Conservation (phyloP, 164 flowering plant species). For the Macadamia integrifolia region DNA sequence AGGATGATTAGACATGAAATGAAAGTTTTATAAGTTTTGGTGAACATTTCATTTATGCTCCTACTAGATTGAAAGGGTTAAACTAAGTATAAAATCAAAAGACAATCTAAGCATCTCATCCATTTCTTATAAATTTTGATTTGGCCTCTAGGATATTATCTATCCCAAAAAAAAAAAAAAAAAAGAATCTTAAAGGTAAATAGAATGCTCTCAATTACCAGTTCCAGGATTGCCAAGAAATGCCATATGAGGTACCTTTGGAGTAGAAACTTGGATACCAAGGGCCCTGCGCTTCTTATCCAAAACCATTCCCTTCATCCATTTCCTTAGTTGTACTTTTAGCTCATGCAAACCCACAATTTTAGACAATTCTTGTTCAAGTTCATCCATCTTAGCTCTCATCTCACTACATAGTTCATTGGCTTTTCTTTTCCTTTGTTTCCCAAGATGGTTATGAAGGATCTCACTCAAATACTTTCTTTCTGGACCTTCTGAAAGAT, state of each 20-base stretch:
- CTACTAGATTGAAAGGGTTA: too few species aligned
- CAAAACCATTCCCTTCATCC: constrained; percentile 99
- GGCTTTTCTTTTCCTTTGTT: constrained; percentile 70
- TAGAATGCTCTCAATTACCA: constrained; percentile 33
- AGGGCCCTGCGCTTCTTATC: constrained; percentile 95
- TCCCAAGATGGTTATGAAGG: constrained; percentile 56
- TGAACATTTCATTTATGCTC: too few species aligned
- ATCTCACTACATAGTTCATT: constrained; percentile 77
- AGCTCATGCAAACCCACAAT: constrained; percentile 83
- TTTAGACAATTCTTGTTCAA: constrained; percentile 63
- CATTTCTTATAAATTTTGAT: too few species aligned
- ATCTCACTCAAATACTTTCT: constrained; percentile 60
- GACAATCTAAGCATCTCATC: too few species aligned
- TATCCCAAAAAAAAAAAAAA: too few species aligned
- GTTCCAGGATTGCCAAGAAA: constrained; percentile 99
- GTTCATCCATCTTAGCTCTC: constrained; percentile 82
- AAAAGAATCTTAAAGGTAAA: too few species aligned
- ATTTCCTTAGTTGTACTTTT: constrained; percentile 76
- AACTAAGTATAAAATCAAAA: too few species aligned
- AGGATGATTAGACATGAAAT: too few species aligned
- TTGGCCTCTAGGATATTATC: too few species aligned
- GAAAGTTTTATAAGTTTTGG: too few species aligned
- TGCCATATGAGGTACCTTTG: constrained; percentile 96
- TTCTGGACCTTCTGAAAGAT: constrained; percentile 67
- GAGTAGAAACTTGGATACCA: constrained; percentile 71